Base-by-base conservation (phyloP, 176 grass and related monocot species). In the Coix lacrymajobi region DNA sequence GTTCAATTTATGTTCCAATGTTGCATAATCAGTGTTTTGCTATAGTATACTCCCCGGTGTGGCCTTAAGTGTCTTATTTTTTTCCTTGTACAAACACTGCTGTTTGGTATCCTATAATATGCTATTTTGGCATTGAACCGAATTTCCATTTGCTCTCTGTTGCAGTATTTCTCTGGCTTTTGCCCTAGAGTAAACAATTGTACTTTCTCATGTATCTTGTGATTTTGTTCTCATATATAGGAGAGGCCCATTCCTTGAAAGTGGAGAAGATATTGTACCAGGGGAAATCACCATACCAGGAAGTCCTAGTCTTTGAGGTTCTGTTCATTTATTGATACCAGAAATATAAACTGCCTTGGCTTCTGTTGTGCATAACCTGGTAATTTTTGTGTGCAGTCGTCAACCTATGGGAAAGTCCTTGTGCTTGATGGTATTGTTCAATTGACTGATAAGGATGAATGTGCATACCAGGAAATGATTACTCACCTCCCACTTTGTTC, bases 391-490 rank as follows among this genome's bases (percentile, higher is more conserved):
- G 48, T 86, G 72, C 91, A 99, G 96, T 99, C 96, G 40, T 78
- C 89, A 52, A 89, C 80, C 63, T 99, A 99, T 76, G 96, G 96
- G 33, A 99, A 94, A 79, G 96, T 99, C 40, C 93, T 99, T 85
- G 96, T 90, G 51, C 93, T 99, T 81, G 96, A 99, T 88, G 96
- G 96, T 33, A 99, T 99, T 81, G 91, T 99, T 30, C 97, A 99
- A 65, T 87, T 99, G 77, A 99, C 97, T 81, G 93, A 99, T 62
- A 99, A 85, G 80, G 97, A 99, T 75, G 97, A 99, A 94, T 99
- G 97, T 58, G 93, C 97, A 0, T 99, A 99, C 79, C 93, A 99
- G 84, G 97, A 99, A 87, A 99, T 99, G 97, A 96, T 99, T 69
- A 90, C 91, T 31, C 93, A 99, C 62, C 93, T 96, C 82, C 97